Evolutionary conservation across 768 basidiomycete genomes (phyloP), one percentile per base, ranked within the genome.

Genomic region (Mycena sanguinolenta): DNA sequence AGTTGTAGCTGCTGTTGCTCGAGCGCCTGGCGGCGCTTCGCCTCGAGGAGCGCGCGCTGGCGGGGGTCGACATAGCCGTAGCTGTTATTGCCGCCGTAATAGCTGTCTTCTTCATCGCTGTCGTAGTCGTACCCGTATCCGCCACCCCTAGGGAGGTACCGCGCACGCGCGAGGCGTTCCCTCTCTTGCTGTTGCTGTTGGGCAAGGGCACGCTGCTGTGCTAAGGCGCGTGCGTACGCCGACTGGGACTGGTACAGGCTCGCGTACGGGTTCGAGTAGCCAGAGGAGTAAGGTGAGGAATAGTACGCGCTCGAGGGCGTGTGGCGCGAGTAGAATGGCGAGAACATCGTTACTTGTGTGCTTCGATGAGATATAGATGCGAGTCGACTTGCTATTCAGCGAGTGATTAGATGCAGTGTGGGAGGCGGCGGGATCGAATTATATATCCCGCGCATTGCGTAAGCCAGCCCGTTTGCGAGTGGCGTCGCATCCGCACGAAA

Each of bases 141-240:
- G 19, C 82, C 79, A 7, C n/a, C n/a, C n/a, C n/a, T n/a, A n/a
- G 85, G 85, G 36, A 86, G 80, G 67, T 84, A 86, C 60, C 81
- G 78, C 14, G 81, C 79, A 44, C 82, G 78, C 25, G 81, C 80
- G 1, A 78, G 76, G 25, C 81, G 82, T 46, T 77, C 78, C 23
- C 80, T 80, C 8, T 81, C 82, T 21, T 81, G 67, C 39, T 78
- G 78, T 23, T 76, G 77, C 5, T 79, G 77, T 7, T 77, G n/a
- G 2, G 61, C 71, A 7, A 76, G 38, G 3, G 76, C 76, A 16
- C 75, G 75, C 25, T 78, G 76, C 32, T 53, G 58, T 12, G 70
- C 73, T 21, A 73, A 65, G 25, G 74, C 71, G 12, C 73, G 72
- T 16, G 65, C 65, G 23, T 74, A 67, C 17, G 73, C 60, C n/a